Percentiles rank a stretch among this genome's conserved stretches.
Conservation (phyloP, 2,329 filamentous ascomycete species). For the Colletotrichum plurivorum region DNA sequence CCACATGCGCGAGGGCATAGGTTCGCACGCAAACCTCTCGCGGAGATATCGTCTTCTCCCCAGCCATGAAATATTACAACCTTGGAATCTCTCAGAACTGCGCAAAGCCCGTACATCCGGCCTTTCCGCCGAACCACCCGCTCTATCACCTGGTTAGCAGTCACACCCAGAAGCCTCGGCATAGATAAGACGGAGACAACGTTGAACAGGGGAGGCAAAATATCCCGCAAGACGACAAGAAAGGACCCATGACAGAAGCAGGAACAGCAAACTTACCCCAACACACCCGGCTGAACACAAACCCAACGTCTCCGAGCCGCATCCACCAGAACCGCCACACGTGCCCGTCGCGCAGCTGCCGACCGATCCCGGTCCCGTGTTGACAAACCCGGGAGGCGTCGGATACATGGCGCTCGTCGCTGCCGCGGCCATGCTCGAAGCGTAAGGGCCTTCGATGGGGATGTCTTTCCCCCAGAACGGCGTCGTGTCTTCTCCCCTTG, state of each 20-base stretch:
- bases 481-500: conserved; percentile 37
- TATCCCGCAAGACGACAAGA: conserved; percentile 18
- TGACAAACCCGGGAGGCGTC: conserved; percentile 33
- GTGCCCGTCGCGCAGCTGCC: conserved; percentile 38
- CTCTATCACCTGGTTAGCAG: conserved; percentile 16
- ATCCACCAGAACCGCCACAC: conserved; percentile 33
- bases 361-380: conserved; percentile 27
- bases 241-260: background rate
- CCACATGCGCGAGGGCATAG: no score
- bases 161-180: background rate
- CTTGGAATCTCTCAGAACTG: background rate
- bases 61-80: conserved; percentile 5
- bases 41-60: conserved; percentile 2
- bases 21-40: no score
- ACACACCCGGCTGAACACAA: conserved; percentile 37
- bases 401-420: conserved; percentile 39
- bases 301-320: conserved; percentile 34
- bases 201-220: background rate
- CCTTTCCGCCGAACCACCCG: conserved; percentile 34
- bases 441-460: conserved; percentile 29
- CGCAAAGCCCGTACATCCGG: conserved; percentile 28
- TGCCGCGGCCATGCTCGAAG: conserved; percentile 24
- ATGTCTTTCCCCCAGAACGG: conserved; percentile 38
- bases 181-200: background rate
- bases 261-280: conserved; percentile 32